Percentiles rank a stretch among this genome's conserved stretches.
phyloP scores from a whole-genome alignment of 108 stramenopile genomes.

The Nitzschia palea region DNA sequence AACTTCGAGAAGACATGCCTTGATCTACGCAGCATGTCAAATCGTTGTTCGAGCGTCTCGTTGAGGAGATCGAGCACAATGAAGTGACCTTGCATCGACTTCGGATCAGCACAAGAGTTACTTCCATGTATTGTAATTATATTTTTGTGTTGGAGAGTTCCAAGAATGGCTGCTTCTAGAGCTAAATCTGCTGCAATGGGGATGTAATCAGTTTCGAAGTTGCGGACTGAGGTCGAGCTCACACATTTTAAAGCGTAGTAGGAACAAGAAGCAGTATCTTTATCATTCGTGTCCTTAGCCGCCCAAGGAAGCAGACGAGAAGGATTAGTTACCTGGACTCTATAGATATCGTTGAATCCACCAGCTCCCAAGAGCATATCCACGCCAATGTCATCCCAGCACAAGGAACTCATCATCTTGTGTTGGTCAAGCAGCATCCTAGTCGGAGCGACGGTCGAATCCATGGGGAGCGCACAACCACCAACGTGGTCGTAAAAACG shows the following conservation, averaged over 20 bases:
- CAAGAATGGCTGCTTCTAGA: constrained; percentile 17
- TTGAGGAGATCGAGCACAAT: background rate
- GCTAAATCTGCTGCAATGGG: constrained; percentile 12
- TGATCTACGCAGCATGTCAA: background rate
- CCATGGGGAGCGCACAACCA: too few relatives aligned
- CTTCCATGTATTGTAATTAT: constrained; percentile 19
- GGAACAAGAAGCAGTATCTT: background rate
- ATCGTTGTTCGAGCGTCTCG: constrained; percentile 14
- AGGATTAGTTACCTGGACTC: constrained; percentile 1
- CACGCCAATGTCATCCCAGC: constrained; percentile 1
- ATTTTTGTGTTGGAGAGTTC: constrained; percentile 21
- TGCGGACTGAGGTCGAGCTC: constrained; percentile 2
- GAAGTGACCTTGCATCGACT: constrained; percentile 2
- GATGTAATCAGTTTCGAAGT: background rate
- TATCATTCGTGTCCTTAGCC: too few relatives aligned
- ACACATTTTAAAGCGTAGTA: constrained; percentile 19
- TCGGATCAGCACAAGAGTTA: background rate
- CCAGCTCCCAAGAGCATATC: background rate
- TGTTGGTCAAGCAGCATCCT: too few relatives aligned
- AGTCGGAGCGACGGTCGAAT: too few relatives aligned
- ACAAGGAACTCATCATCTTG: background rate
- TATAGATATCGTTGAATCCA: constrained; percentile 13
- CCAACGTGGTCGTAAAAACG: background rate
- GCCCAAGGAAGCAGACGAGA: too few relatives aligned
- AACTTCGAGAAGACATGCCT: background rate